These are phyloP conservation scores for Emericellopsis cladophorae DNA, from an alignment of 2,329 filamentous ascomycete species.

Conservation along the genomic window DNA sequence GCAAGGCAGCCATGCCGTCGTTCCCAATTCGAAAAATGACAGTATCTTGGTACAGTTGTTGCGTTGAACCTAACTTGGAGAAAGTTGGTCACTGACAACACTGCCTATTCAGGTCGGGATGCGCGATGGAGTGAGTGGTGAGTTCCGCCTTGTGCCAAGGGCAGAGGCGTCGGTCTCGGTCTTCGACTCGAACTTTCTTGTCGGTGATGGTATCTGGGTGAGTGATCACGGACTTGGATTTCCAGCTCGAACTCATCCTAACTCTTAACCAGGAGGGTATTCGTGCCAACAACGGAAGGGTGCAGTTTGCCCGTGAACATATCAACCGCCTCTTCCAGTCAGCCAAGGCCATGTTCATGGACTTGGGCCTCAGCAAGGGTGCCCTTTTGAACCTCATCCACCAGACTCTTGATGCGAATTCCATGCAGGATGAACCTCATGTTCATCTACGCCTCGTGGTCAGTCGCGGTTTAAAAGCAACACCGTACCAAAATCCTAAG, in stretches of 20 bases:
- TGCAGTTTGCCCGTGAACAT: slow-evolving; percentile 14
- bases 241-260: not conserved
- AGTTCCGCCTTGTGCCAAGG: slow-evolving; percentile 10
- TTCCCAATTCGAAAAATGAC: slow-evolving; percentile 11
- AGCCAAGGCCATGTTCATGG: slow-evolving; percentile 16
- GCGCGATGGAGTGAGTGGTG: slow-evolving; percentile 11
- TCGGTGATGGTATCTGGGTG: slow-evolving; percentile 15
- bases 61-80: too few species aligned
- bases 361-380: slow-evolving; percentile 12
- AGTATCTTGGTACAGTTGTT: slow-evolving; percentile 7
- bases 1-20: slow-evolving; percentile 7
- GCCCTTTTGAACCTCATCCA: slow-evolving; percentile 11
- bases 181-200: slow-evolving; percentile 14
- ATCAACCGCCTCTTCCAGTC: slow-evolving; percentile 14
- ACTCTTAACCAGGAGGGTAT: slow-evolving; percentile 9
- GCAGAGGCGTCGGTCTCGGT: slow-evolving; percentile 11
- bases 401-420: slow-evolving; percentile 12
- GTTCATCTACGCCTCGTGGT: slow-evolving; percentile 15
- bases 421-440: slow-evolving; percentile 11
- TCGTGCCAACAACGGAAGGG: slow-evolving; percentile 9
- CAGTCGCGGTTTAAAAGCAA: slow-evolving; percentile 13
- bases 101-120: slow-evolving; percentile 9
- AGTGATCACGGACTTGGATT: not conserved
- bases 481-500: slow-evolving; percentile 13
- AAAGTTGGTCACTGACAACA: not conserved